Evolutionary conservation across 2,329 filamentous ascomycete genomes (phyloP), one percentile per base, ranked within the genome.

Genomic region (Lachnellula suecica): DNA sequence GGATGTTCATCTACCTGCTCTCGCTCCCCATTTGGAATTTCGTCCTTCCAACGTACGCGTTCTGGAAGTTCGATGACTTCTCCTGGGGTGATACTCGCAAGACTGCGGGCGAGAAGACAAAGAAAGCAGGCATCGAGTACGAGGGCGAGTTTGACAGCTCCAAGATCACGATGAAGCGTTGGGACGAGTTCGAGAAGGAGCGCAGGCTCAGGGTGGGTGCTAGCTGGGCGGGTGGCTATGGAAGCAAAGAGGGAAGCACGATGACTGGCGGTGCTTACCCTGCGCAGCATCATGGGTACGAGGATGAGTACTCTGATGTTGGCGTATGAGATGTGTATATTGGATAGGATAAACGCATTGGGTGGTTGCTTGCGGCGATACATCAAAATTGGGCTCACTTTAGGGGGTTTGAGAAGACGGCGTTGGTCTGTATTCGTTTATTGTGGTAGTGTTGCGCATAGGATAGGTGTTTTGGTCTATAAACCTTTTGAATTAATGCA

Each of bases 31-130:
- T 99, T 52, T 99, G 94, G 94, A 99, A 99, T 72, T 96, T 99
- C 70, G 79, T 99, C 34, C 84, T 99, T 8, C 94, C 94, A 0
- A 83, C 84, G 7, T 99, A 99, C 69, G 88, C 94, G 3, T 99
- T 93, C 78, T 99, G 94, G 94, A 97, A 99, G 75, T 99, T 99
- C 70, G 94, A 99, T 70, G 94, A 99, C 76, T 99, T 99, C 78
- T 96, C 89, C 52, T 99, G 94, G 94, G 94, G 94, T 66, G 95
- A 99, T 59, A 99, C 94, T 50, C 85, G 94, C 57, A 96, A 97
- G 82, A 96, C 93, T 37, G 89, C 87, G 0, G 92, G 92, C 24
- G 93, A 96, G 67, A 90, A 88, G 75, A 87, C 83, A 13, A 92
- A 93, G 77, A 94, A 93, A 74, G 89, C 82, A 2, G 89, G 90